phyloP scores from a whole-genome alignment of 2,329 filamentous ascomycete species.

The Fusarium sp. region DNA sequence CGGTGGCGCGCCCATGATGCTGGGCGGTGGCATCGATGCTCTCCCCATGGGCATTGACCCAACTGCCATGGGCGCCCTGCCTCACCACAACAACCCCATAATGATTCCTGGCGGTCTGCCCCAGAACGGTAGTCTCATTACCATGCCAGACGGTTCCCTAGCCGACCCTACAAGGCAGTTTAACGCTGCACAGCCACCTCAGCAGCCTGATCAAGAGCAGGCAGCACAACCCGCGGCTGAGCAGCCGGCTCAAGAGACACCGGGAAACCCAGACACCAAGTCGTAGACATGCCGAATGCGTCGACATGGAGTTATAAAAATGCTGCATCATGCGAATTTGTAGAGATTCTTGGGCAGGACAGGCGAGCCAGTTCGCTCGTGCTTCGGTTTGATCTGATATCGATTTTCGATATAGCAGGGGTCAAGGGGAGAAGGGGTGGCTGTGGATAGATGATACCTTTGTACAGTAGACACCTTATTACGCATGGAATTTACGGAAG shows the following conservation, averaged over 20 bases:
- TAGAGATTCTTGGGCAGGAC: constrained; percentile 1
- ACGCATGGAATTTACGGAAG: constrained; percentile 6
- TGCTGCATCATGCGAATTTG: background rate
- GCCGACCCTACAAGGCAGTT: constrained; percentile 28
- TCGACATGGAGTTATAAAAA: constrained; percentile 1
- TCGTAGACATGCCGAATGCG: constrained; percentile 3
- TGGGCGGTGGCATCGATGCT: constrained; percentile 36
- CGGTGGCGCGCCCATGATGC: constrained; percentile 37
- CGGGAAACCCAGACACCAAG: constrained; percentile 12
- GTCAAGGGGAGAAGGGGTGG: background rate
- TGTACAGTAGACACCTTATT: constrained; percentile 35
- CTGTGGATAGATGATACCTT: constrained; percentile 41
- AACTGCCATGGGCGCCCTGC: constrained; percentile 38
- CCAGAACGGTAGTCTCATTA: constrained; percentile 25
- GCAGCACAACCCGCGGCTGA: constrained; percentile 13
- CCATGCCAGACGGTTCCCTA: constrained; percentile 28
- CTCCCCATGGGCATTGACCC: constrained; percentile 41
- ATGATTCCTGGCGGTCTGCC: constrained; percentile 33
- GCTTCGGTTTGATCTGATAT: constrained; percentile 13
- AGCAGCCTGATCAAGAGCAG: constrained; percentile 17
- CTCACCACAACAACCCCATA: constrained; percentile 40
- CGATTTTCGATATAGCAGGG: background rate
- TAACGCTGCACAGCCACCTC: constrained; percentile 9
- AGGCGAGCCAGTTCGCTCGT: constrained; percentile 6
- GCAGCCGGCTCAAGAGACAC: constrained; percentile 20